These are phyloP conservation scores for Debaryomyces coudertii DNA, from an alignment of 1,139 yeast genomes.

Conservation along the genomic window DNA sequence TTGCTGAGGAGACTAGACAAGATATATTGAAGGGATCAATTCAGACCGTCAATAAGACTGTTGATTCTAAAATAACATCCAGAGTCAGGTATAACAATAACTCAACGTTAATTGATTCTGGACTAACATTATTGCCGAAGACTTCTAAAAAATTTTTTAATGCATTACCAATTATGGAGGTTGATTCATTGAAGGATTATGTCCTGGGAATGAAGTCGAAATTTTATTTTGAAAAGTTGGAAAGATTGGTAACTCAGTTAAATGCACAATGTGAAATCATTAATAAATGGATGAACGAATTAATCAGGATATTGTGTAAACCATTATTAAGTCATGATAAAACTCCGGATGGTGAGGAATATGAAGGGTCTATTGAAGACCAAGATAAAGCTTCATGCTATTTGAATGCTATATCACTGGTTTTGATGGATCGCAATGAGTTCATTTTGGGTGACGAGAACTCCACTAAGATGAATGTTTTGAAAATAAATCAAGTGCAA, in stretches of 20 bases:
- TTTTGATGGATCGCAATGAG: constrained; percentile 57
- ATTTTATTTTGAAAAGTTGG: constrained; percentile 24
- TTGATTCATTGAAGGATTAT: constrained; percentile 19
- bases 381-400: constrained; percentile 73
- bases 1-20: constrained; percentile 66
- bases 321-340: constrained; percentile 50
- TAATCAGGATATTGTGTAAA: constrained; percentile 48
- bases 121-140: constrained; percentile 36
- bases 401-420: constrained; percentile 60
- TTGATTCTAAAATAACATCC: constrained; percentile 27
- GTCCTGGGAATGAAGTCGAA: constrained; percentile 28
- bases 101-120: constrained; percentile 31
- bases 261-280: constrained; percentile 61
- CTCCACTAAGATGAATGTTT: constrained; percentile 24
- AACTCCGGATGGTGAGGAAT: constrained; percentile 76
- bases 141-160: constrained; percentile 38
- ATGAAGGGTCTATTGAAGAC: constrained; percentile 67
- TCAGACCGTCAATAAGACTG: constrained; percentile 32
- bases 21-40: constrained; percentile 53
- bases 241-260: constrained; percentile 37
- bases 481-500: constrained; percentile 29
- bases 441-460: constrained; percentile 31
- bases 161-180: constrained; percentile 31
- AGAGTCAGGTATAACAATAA: constrained; percentile 25
- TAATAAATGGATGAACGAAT: constrained; percentile 55